These are phyloP conservation scores for Fusarium sp. DNA, from an alignment of 2,329 filamentous ascomycete genomes.

Conservation along the genomic window DNA sequence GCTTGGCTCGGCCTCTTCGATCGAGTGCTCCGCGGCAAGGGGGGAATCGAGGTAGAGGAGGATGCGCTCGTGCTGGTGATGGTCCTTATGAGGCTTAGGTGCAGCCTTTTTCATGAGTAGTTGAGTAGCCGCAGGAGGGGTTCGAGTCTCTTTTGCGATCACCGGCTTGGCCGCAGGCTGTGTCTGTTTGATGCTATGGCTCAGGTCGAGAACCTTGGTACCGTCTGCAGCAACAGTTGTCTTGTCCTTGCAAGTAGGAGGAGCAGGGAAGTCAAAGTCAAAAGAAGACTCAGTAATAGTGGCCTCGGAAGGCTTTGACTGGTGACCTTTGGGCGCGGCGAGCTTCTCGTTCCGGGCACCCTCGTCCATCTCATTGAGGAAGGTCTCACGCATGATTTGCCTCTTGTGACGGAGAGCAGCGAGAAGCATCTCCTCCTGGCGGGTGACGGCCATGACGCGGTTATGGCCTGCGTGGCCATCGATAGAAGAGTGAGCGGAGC, in stretches of 20 bases:
- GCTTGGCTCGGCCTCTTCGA: conserved; percentile 46
- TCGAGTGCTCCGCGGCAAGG: conserved; percentile 30
- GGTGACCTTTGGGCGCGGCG: conserved; percentile 33
- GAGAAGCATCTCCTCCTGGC: conserved; percentile 65
- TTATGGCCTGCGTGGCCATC: conserved; percentile 44
- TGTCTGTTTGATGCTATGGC: conserved; percentile 18
- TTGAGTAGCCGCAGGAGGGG: conserved; percentile 1
- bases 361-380: conserved; percentile 55
- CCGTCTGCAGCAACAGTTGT: conserved; percentile 40
- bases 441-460: conserved; percentile 65
- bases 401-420: conserved; percentile 64
- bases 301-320: conserved; percentile 44
- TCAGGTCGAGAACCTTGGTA: conserved; percentile 38
- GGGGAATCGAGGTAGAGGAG: conserved; percentile 46
- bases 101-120: conserved; percentile 24
- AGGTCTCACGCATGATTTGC: conserved; percentile 61
- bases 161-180: not conserved
- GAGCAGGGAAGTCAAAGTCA: conserved; percentile 49
- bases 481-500: conserved; percentile 51
- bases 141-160: not conserved
- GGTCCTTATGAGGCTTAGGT: conserved; percentile 15
- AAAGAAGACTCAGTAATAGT: conserved; percentile 45
- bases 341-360: conserved; percentile 25
- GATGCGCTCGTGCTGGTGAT: conserved; percentile 40
- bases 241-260: conserved; percentile 43